Conservation (phyloP, 257 asterid species). For the Henckelia pumila region DNA sequence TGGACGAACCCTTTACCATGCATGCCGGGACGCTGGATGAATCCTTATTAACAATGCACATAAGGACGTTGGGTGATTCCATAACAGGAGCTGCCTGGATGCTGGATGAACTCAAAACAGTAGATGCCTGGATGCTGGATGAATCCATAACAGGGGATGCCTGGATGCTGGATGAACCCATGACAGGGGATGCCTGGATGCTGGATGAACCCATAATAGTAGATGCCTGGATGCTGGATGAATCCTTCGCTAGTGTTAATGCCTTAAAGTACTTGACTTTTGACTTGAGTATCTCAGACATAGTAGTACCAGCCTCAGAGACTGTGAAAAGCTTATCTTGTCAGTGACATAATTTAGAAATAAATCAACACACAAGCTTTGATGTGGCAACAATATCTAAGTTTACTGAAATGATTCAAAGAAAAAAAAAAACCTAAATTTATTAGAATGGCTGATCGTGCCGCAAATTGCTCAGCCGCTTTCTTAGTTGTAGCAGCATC, state of each 20-base stretch:
- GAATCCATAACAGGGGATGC: background rate
- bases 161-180: background rate
- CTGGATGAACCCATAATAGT: background rate
- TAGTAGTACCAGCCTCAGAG: constrained; percentile 33
- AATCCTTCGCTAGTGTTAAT: constrained; percentile 29
- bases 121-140: too few relatives aligned
- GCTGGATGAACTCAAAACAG: too few relatives aligned
- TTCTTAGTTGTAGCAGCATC: constrained; percentile 47
- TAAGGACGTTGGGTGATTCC: too few relatives aligned
- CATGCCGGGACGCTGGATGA: background rate
- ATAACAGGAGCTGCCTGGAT: too few relatives aligned
- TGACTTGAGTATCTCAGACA: constrained; percentile 45
- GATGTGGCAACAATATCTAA: constrained; percentile 5
- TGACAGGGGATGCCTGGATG: background rate
- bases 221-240: constrained; percentile 7
- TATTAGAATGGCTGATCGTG: constrained; percentile 55
- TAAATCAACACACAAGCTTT: background rate
- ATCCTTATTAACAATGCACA: too few relatives aligned
- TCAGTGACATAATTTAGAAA: background rate
- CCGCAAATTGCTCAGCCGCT: constrained; percentile 71
- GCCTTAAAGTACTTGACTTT: constrained; percentile 40
- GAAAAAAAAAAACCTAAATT: constrained; percentile 40
- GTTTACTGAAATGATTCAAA: background rate
- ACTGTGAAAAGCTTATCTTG: constrained; percentile 30
- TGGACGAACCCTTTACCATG: background rate